Percentiles rank a stretch among this genome's conserved stretches.
These are phyloP conservation scores for Pichia norvegensis DNA, from an alignment of 1,139 yeast species.

Conservation along the genomic window DNA sequence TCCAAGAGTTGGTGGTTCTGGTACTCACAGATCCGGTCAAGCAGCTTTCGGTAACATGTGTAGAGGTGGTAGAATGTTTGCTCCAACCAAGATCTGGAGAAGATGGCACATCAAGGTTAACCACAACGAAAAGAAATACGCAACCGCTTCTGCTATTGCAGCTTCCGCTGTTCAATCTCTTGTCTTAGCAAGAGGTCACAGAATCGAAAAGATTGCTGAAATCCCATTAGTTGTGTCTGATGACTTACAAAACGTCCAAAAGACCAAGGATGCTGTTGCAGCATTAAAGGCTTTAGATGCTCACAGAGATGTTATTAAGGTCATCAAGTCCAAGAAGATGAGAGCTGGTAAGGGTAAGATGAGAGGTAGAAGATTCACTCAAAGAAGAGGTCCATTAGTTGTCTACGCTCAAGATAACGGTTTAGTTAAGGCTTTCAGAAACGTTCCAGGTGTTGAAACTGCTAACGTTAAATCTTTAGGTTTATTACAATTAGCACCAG, in stretches of 20 bases:
- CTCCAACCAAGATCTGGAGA: conserved; percentile 99
- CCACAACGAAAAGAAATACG: conserved; percentile 99
- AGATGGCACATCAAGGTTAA: conserved; percentile 99
- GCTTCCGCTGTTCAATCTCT: conserved; percentile 98
- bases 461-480: conserved; percentile 88
- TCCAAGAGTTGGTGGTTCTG: conserved; percentile 99
- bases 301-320: conserved; percentile 96
- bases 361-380: conserved; percentile 99
- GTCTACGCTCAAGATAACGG: conserved; percentile 98
- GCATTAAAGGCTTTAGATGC: conserved; percentile 98
- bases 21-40: conserved; percentile 99
- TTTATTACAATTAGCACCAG: conserved; percentile 99
- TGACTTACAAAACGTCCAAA: conserved; percentile 86
- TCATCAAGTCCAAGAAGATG: conserved; percentile 95
- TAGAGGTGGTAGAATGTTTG: conserved; percentile 99
- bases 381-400: conserved; percentile 99
- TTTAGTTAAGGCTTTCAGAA: conserved; percentile 97
- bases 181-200: conserved; percentile 99
- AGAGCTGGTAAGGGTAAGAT: conserved; percentile 99
- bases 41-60: conserved; percentile 99
- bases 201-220: conserved; percentile 96
- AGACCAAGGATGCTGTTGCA: conserved; percentile 99
- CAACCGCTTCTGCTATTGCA: conserved; percentile 99
- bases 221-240: conserved; percentile 95
- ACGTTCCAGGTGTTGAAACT: conserved; percentile 99